Base-by-base conservation (phyloP, 805 yeast species). In the Kurtzmaniella fragi region DNA sequence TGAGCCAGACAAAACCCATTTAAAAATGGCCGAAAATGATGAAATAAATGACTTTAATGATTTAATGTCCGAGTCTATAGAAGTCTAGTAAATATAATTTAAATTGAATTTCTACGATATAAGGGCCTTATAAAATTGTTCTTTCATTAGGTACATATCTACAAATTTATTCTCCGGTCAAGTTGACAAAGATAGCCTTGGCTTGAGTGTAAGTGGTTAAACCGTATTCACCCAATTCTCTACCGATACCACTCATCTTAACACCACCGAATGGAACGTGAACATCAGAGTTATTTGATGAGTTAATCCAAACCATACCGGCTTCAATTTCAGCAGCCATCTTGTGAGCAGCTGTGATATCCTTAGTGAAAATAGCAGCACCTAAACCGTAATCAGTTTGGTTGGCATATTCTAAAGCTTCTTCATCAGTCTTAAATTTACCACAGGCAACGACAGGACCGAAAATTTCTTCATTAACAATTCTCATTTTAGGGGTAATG, bases 361-460 rank as follows among this genome's bases (percentile, higher is more conserved):
- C 81, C 44, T 67, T 64, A 33, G 95, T 78, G 71, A 86, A 87
- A 9, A 87, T 76, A 55, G 90, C 82, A 4, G 90, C 86, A 8
- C 90, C 95, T 41, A 87, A 75, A 5, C 95, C 95, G 56, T 85
- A 87, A 38, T 71, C 72, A 9, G 88, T 73, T 50, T 75, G 77
- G 59, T 87, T 87, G 48, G 95, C 95, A 43, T 70, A 71, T 44
- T 59, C 64, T 20, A 87, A 46, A 4, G 78, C 95, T 53, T 86
- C 90, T 36, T 77, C 82, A 47, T 79, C 83, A 25, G 79, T 66
- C 28, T 65, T 56, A 64, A 87, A 87, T 59, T 75, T 77, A 41
- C 82, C 77, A 28, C 83, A 69, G 6, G 79, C 70, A 17, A 82
- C 87, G 27, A 87, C 95, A 12, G 95, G 95, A 14, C 95, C 95